Evolutionary conservation across 2,329 filamentous ascomycete genomes (phyloP).

Genomic region (Paecilomyces sp.): DNA sequence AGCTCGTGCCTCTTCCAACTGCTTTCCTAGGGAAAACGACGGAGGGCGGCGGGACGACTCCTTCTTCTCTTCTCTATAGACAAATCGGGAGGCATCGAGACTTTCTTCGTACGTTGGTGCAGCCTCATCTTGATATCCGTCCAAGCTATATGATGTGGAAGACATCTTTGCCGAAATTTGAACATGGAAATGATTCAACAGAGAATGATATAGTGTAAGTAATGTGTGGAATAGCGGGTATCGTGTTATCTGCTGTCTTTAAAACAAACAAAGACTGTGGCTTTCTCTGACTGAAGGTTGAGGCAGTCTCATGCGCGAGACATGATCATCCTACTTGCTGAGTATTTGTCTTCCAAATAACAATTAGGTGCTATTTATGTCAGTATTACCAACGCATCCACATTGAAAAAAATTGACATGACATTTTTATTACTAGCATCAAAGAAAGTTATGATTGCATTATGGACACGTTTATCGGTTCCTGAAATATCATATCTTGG

Average conservation of each 20-base stretch:
- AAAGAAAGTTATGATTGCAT: background rate
- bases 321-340: background rate
- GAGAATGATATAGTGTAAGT: background rate
- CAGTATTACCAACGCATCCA: background rate
- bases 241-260: background rate
- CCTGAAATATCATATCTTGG: background rate
- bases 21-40: conserved; percentile 12
- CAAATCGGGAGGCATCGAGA: conserved; percentile 4
- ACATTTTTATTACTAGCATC: background rate
- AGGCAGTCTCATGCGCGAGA: background rate
- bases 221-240: background rate
- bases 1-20: conserved; percentile 31
- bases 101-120: conserved; percentile 28
- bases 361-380: background rate
- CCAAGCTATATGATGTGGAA: background rate
- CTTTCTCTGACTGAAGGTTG: background rate
- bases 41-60: conserved; percentile 10
- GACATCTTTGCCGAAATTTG: background rate
- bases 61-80: background rate
- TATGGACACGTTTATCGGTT: background rate
- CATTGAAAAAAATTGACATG: background rate
- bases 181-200: background rate
- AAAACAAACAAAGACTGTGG: background rate
- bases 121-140: conserved; percentile 18
- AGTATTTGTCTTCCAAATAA: background rate